phyloP scores from a whole-genome alignment of 768 basidiomycete genomes.

The Podaxis carcinomalis region DNA sequence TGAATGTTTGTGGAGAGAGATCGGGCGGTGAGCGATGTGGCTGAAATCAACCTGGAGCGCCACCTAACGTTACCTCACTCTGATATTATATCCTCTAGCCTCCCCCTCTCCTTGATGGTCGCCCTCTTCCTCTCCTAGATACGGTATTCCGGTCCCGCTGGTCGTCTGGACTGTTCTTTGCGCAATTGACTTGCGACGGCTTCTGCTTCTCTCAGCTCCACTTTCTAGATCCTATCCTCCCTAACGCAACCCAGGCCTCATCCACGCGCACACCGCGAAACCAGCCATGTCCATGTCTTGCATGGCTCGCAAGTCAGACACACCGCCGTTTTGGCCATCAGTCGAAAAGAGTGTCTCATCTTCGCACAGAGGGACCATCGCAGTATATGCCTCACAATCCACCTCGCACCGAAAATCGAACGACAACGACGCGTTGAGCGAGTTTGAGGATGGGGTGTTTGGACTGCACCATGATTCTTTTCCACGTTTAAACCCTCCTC shows the following conservation, averaged over 20 bases:
- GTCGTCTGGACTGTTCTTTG: constrained; percentile 1
- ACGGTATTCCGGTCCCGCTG: constrained; percentile 9
- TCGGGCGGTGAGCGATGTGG: neutral
- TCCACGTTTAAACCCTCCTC: neutral
- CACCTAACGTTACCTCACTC: neutral
- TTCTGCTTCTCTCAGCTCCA: neutral
- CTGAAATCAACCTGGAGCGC: neutral
- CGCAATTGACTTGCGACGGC: constrained; percentile 15
- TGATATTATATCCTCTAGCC: constrained; percentile 1
- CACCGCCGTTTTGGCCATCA: neutral
- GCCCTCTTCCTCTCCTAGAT: neutral
- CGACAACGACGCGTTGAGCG: neutral
- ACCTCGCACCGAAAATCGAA: neutral
- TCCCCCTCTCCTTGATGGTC: neutral
- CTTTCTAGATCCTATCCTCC: neutral
- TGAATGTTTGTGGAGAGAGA: neutral
- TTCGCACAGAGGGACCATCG: neutral
- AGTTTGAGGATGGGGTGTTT: neutral
- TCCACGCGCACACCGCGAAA: neutral
- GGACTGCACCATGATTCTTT: neutral
- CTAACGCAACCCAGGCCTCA: neutral
- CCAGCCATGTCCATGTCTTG: neutral
- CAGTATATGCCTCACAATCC: neutral
- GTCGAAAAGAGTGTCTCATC: neutral
- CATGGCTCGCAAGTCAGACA: neutral